phyloP scores from a whole-genome alignment of 2,329 filamentous ascomycete species.

The Fusarium sp. region DNA sequence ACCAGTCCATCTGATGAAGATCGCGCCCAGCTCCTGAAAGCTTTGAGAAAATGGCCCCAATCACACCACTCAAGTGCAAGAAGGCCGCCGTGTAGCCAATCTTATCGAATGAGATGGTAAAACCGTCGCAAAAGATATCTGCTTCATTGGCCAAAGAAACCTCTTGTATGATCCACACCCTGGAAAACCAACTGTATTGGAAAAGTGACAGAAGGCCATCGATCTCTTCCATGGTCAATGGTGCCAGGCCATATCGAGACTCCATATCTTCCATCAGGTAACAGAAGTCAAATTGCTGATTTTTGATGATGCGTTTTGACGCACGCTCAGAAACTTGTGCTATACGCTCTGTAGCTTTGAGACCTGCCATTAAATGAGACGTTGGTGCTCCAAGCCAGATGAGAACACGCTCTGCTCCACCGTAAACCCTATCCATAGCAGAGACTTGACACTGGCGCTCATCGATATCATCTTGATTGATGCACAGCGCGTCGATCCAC shows the following conservation, averaged over 20 bases:
- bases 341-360: neutral
- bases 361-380: neutral
- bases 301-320: neutral
- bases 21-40: neutral
- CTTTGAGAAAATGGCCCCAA: neutral
- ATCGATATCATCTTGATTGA: neutral
- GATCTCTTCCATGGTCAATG: neutral
- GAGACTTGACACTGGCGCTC: neutral
- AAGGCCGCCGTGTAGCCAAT: neutral
- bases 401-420: neutral
- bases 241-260: neutral
- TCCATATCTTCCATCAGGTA: neutral
- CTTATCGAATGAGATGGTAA: neutral
- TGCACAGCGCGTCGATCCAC: conserved; percentile 2
- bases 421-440: neutral
- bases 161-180: neutral
- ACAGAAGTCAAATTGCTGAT: neutral
- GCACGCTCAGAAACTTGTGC: neutral
- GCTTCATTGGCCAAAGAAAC: neutral
- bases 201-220: neutral
- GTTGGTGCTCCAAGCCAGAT: neutral
- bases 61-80: neutral
- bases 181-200: neutral
- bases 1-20: neutral
- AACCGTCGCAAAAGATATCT: neutral